These are phyloP conservation scores for Trypethelium eluteriae DNA, from an alignment of 495 filamentous ascomycete genomes.

Conservation along the genomic window DNA sequence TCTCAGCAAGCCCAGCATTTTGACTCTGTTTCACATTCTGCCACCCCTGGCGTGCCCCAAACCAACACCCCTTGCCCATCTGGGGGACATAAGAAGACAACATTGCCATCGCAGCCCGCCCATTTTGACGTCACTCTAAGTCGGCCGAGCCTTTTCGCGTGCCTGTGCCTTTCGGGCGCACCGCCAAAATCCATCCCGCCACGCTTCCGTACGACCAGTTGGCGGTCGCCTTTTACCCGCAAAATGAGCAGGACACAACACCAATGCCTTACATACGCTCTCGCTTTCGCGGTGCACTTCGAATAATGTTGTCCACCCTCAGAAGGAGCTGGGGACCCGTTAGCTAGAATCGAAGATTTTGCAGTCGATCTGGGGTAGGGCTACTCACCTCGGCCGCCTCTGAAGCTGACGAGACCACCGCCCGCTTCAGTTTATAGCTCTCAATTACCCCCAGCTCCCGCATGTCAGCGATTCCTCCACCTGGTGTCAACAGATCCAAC, in stretches of 20 bases:
- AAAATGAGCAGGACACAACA: neutral
- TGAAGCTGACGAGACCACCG: conserved; percentile 87
- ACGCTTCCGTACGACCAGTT: neutral
- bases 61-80: neutral
- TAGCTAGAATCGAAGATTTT: neutral
- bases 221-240: neutral
- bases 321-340: conserved; percentile 53
- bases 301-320: conserved; percentile 81
- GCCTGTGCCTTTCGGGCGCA: neutral
- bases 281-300: conserved; percentile 64
- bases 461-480: conserved; percentile 94
- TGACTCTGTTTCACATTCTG: conserved; percentile 1
- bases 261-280: conserved; percentile 54
- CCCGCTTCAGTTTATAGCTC: conserved; percentile 96
- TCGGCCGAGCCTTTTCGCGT: conserved; percentile 6
- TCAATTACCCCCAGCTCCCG: conserved; percentile 93
- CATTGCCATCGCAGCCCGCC: neutral
- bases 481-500: conserved; percentile 78
- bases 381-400: conserved; percentile 86
- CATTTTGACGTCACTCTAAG: neutral
- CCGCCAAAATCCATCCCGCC: neutral
- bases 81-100: too few relatives aligned
- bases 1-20: neutral
- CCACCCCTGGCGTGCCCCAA: neutral
- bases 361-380: conserved; percentile 10